phyloP scores from a whole-genome alignment of 805 yeast species.

The Yamadazyma sp. region DNA sequence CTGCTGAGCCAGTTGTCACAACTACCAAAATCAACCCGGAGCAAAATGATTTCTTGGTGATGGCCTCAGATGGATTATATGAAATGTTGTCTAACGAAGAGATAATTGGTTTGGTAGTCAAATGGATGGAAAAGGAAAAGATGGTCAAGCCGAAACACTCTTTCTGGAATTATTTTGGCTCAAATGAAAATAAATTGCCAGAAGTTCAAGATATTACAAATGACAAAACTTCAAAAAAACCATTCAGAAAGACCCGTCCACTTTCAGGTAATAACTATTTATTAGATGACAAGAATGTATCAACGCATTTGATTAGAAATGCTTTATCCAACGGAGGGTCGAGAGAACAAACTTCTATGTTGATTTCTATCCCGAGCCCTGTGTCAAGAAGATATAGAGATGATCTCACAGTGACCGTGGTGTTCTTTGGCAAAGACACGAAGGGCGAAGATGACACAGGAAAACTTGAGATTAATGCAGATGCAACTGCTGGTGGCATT shows the following conservation, averaged over 20 bases:
- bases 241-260: slow-evolving; percentile 57
- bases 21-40: slow-evolving; percentile 71
- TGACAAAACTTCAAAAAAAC: slow-evolving; percentile 65
- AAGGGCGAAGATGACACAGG: slow-evolving; percentile 45
- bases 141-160: slow-evolving; percentile 53
- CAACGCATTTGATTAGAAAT: slow-evolving; percentile 91
- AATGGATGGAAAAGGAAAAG: slow-evolving; percentile 83
- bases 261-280: slow-evolving; percentile 42
- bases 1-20: slow-evolving; percentile 92
- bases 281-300: slow-evolving; percentile 81
- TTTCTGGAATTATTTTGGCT: slow-evolving; percentile 45
- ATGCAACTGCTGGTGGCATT: slow-evolving; percentile 60
- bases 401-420: slow-evolving; percentile 93
- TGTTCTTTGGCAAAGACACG: slow-evolving; percentile 74
- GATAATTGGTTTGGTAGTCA: slow-evolving; percentile 85
- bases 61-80: slow-evolving; percentile 93
- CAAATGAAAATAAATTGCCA: slow-evolving; percentile 54
- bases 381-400: slow-evolving; percentile 90
- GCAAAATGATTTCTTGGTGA: slow-evolving; percentile 79
- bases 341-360: slow-evolving; percentile 81
- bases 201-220: slow-evolving; percentile 62
- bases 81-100: slow-evolving; percentile 92
- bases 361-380: slow-evolving; percentile 89
- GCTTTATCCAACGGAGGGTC: slow-evolving; percentile 87
- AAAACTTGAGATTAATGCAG: slow-evolving; percentile 52